Evolutionary conservation across 139 green algal genomes (phyloP), one percentile per base, ranked within the genome.

Genomic region (Yamagishiella unicocca): DNA sequence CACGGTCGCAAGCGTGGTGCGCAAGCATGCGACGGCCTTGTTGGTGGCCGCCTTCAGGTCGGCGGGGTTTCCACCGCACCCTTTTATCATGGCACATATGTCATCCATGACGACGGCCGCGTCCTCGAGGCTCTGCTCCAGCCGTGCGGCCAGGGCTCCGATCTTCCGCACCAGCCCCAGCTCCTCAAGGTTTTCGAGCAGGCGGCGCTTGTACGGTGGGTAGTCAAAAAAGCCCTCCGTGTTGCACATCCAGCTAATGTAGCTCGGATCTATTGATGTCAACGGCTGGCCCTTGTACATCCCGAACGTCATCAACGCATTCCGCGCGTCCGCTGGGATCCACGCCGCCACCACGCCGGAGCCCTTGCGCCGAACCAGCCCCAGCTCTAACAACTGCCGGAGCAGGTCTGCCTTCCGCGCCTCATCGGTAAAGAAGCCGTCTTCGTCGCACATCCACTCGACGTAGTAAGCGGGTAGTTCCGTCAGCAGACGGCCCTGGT

Each of bases 381-480:
- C 67, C 67, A 75, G 67, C 35, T 17, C 35, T 37, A 75, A 5
- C 67, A 75, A 37, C 35, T 50, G 10, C 67, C 7, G 35, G 21
- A 75, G 67, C 12, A 75, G 67, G 3, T 31, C 37, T n/a, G 40
- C 7, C n/a, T 42, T 72, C 8, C 31, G 22, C 6, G 64, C 6
- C n/a, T 9, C 19, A 6, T 31, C 67, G 35, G 27, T 12, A 37
- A 75, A 75, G 67, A 75, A 75, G 67, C 35, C 67, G 4, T 46
- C 10, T 4, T n/a, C 8, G 67, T 50, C 31, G 37, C 67, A 75
- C 67, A 75, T 75, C 67, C 67, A 75, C 67, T 75, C 37, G 67
- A 75, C 50, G 67, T 53, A 75, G 67, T n/a, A 7, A 3, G 67
- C 67, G 35, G 67, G 67, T 37, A 75, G 35, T 17, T 75, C 67